Evolutionary conservation across 768 basidiomycete species (phyloP).

Genomic region (Boletus tylopilopsis): DNA sequence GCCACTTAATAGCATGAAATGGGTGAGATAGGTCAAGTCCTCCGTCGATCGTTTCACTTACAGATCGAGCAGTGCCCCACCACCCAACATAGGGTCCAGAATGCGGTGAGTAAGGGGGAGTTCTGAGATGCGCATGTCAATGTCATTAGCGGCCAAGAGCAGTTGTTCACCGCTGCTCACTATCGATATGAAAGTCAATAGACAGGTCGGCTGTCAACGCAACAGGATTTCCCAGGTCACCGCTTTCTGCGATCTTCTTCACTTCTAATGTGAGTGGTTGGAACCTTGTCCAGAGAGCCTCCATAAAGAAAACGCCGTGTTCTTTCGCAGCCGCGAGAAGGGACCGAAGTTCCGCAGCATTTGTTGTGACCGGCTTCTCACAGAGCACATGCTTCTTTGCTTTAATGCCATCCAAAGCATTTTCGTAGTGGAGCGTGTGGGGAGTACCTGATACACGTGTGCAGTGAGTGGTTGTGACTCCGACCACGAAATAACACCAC

Average conservation of each 20-base stretch:
- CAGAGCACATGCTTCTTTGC: conserved; percentile 84
- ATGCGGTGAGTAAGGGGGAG: conserved; percentile 70
- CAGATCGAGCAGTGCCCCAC: conserved; percentile 83
- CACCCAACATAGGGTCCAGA: conserved; percentile 73
- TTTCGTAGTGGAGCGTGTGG: conserved; percentile 78
- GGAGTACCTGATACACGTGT: conserved; percentile 59
- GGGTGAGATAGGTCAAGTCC: not conserved
- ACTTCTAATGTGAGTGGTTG: conserved; percentile 65
- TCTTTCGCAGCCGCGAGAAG: conserved; percentile 73
- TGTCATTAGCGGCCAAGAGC: not conserved
- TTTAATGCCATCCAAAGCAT: conserved; percentile 69
- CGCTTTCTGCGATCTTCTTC: conserved; percentile 58
- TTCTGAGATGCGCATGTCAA: conserved; percentile 45
- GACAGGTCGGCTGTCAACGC: conserved; percentile 75
- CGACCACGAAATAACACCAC: conserved; percentile 1
- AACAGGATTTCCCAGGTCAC: conserved; percentile 61
- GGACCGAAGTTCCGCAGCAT: conserved; percentile 69
- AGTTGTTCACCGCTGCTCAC: conserved; percentile 33
- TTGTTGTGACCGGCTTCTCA: conserved; percentile 85
- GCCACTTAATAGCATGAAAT: conserved; percentile 43
- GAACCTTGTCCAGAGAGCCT: conserved; percentile 87
- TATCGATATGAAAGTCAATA: conserved; percentile 59
- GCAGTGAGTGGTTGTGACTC: not conserved
- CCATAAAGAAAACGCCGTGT: conserved; percentile 85
- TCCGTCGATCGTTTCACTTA: conserved; percentile 36